Percentiles rank a stretch among this genome's conserved stretches.
Evolutionary conservation across 208 protist species (phyloP).

Genomic region (Trypanosomatidae sp.): DNA sequence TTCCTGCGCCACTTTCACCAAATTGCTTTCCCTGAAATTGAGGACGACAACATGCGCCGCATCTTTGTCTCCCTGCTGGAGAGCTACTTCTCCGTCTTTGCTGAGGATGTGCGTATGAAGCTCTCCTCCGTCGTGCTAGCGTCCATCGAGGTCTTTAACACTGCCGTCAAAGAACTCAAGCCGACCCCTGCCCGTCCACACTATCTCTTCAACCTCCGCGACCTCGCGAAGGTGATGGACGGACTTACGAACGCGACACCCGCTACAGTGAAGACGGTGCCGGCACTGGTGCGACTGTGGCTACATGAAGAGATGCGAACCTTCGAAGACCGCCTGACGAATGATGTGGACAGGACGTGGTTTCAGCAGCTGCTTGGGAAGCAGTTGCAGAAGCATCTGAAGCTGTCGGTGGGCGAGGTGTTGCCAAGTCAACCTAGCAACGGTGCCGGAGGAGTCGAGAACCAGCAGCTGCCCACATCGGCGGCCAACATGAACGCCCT

Average conservation of each 20-base stretch:
- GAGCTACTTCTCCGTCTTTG: conserved; percentile 89
- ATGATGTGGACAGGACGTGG: conserved; percentile 86
- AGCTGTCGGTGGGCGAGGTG: conserved; percentile 75
- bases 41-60: conserved; percentile 92
- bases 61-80: conserved; percentile 97
- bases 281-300: conserved; percentile 92
- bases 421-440: conserved; percentile 11
- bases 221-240: conserved; percentile 97
- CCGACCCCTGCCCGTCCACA: conserved; percentile 98
- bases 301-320: conserved; percentile 96
- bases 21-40: conserved; percentile 96
- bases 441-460: neutral
- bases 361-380: conserved; percentile 88
- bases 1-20: conserved; percentile 99
- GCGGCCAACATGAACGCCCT: conserved; percentile 28
- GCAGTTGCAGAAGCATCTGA: conserved; percentile 85
- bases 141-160: conserved; percentile 96
- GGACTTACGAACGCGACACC: conserved; percentile 92
- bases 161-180: conserved; percentile 92
- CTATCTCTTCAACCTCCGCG: conserved; percentile 99
- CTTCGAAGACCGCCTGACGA: conserved; percentile 95
- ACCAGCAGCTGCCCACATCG: neutral
- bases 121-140: conserved; percentile 83
- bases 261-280: conserved; percentile 48
- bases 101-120: conserved; percentile 79